These are phyloP conservation scores for Podospora pseudopauciseta DNA, from an alignment of 495 filamentous ascomycete species.

Conservation along the genomic window DNA sequence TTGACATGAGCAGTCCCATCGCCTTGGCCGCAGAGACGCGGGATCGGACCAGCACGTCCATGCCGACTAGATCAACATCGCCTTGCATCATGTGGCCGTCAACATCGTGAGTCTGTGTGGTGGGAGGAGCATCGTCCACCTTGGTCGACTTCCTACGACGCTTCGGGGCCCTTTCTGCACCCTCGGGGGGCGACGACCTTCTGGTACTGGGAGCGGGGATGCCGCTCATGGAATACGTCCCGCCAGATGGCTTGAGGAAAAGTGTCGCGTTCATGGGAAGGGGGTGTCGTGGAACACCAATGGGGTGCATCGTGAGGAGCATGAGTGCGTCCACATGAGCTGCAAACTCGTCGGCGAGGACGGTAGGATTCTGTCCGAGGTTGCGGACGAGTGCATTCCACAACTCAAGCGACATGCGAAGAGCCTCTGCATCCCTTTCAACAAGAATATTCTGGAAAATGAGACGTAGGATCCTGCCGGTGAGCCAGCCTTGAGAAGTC, in stretches of 20 bases:
- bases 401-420: slow-evolving; percentile 77
- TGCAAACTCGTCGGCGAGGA: slow-evolving; percentile 62
- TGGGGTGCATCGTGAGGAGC: slow-evolving; percentile 77
- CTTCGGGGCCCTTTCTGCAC: slow-evolving; percentile 52
- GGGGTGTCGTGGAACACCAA: slow-evolving; percentile 84
- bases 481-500: slow-evolving; percentile 85
- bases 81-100: slow-evolving; percentile 97
- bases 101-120: slow-evolving; percentile 76
- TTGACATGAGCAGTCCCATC: slow-evolving; percentile 69
- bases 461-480: slow-evolving; percentile 80
- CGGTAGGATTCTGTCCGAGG: slow-evolving; percentile 54
- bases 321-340: slow-evolving; percentile 73
- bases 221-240: slow-evolving; percentile 60
- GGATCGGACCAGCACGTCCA: slow-evolving; percentile 81
- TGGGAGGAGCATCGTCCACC: slow-evolving; percentile 62
- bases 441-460: slow-evolving; percentile 94
- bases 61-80: slow-evolving; percentile 88
- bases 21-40: slow-evolving; percentile 82
- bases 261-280: slow-evolving; percentile 83
- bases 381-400: slow-evolving; percentile 74
- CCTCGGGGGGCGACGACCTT: slow-evolving; percentile 59
- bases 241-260: slow-evolving; percentile 92
- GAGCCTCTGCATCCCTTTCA: slow-evolving; percentile 72
- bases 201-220: slow-evolving; percentile 45
- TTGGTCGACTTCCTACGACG: slow-evolving; percentile 79